phyloP scores from a whole-genome alignment of 805 yeast species.

The Teunomyces cretensis region DNA sequence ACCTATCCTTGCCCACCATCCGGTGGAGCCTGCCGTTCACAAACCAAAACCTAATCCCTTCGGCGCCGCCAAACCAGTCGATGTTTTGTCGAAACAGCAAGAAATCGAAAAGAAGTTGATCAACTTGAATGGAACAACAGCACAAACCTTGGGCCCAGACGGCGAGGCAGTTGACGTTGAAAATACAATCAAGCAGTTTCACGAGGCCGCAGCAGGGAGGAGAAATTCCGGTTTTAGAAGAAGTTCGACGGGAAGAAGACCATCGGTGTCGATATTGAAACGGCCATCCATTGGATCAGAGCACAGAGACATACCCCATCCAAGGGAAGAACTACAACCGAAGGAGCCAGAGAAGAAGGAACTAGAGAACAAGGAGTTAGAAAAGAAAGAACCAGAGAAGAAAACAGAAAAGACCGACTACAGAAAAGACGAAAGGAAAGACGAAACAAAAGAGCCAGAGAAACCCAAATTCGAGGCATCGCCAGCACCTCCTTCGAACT shows the following conservation, averaged over 20 bases:
- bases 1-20: conserved; percentile 1
- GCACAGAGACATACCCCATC: not conserved
- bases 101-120: conserved; percentile 78
- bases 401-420: no score
- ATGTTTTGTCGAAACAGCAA: conserved; percentile 59
- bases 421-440: no score
- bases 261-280: conserved; percentile 19
- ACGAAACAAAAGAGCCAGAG: not conserved
- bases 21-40: conserved; percentile 11
- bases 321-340: not conserved
- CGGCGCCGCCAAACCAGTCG: conserved; percentile 86
- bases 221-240: conserved; percentile 2
- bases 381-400: no score
- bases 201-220: conserved; percentile 9
- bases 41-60: conserved; percentile 64
- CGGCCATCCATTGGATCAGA: conserved; percentile 8
- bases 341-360: no score
- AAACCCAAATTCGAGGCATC: conserved; percentile 14
- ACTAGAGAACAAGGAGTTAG: no score
- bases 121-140: conserved; percentile 79
- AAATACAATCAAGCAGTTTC: conserved; percentile 13
- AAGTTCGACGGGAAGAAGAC: conserved; percentile 11
- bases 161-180: conserved; percentile 49
- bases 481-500: conserved; percentile 17
- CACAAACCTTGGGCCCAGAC: conserved; percentile 85